Base-by-base conservation (phyloP, 306 rosid species). In the Luffa acutangula region DNA sequence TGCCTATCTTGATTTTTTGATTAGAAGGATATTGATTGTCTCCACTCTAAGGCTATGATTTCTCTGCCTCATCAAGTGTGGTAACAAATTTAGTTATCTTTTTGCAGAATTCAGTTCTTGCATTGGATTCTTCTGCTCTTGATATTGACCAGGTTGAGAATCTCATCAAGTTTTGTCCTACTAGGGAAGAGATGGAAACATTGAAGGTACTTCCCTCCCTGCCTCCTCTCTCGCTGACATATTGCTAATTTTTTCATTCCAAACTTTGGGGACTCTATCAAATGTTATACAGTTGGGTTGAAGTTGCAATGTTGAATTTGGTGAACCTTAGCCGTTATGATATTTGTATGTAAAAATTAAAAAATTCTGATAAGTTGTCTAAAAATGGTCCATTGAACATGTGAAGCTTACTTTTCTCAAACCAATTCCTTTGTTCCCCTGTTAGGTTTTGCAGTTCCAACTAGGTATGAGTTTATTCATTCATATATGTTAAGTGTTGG, bases 131-230 rank as follows among this genome's bases (percentile, higher is more conserved):
- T 84, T 74, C 92, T 75, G 82, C 83, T 80, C 88, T 89, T 11
- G 88, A 86, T 88, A 84, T 87, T 91, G 98, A 93, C 79, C 89
- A 92, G 87, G 98, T 95, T 78, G 98, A 95, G 87, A 95, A 95
- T 88, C 97, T 95, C 83, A 95, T 95, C 81, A 92, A 91, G 81
- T 95, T 95, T 88, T 92, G 97, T 82, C 98, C 98, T 56, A 88
- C 97, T 42, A 92, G 93, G 82, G 98, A 95, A 87, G 97, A 95
- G 83, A 95, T 95, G 97, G 98, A 95, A 83, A 85, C 89, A 31
- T 82, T 95, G 74, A 92, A 89, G 97, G 98, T 92, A 49, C 67
- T 81, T 70, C 21, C 39, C 73, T 59, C 62, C 64, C 51, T 34
- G 37, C 59, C 48, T 59, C 25, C 78, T 53, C 72, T 62, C 6